phyloP scores from a whole-genome alignment of 1,284 basidiomycete genomes.

The Boletellus sp. region DNA sequence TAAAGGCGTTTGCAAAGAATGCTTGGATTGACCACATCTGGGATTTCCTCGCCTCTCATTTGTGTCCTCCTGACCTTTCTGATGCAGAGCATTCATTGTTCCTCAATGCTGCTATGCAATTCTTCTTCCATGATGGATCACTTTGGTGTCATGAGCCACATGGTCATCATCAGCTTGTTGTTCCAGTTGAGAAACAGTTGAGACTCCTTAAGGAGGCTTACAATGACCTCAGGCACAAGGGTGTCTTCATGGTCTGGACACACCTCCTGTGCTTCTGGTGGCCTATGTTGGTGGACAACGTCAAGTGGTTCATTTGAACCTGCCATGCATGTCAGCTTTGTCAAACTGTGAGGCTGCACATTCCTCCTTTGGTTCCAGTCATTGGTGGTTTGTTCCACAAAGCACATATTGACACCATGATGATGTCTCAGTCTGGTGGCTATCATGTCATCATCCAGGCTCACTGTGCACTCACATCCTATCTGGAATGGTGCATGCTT shows the following conservation, averaged over 20 bases:
- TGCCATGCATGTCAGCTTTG: conserved; percentile 16
- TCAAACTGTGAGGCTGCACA: not conserved
- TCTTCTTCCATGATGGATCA: not conserved
- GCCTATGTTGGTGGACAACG: conserved; percentile 18
- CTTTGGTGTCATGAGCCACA: not conserved
- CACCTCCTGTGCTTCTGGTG: conserved; percentile 30
- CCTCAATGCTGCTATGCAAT: not conserved
- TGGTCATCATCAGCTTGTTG: too few species aligned
- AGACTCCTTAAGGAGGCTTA: conserved; percentile 20
- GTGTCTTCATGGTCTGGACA: conserved; percentile 12
- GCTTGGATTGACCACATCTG: too few species aligned
- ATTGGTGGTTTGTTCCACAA: conserved; percentile 32
- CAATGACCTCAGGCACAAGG: conserved; percentile 29
- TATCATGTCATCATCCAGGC: conserved; percentile 1
- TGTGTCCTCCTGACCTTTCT: not conserved
- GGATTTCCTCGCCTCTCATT: not conserved
- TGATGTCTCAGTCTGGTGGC: not conserved
- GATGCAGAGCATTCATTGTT: not conserved
- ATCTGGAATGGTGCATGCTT: conserved; percentile 21
- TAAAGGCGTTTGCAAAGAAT: not conserved
- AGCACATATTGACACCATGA: conserved; percentile 20
- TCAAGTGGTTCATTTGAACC: conserved; percentile 23
- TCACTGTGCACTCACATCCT: conserved; percentile 18
- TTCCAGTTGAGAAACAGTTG: too few species aligned
- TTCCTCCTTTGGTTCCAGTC: conserved; percentile 31